Evolutionary conservation across 129 eudicot species (phyloP), one percentile per base, ranked within the genome.

Genomic region (Cynara cardunculus): DNA sequence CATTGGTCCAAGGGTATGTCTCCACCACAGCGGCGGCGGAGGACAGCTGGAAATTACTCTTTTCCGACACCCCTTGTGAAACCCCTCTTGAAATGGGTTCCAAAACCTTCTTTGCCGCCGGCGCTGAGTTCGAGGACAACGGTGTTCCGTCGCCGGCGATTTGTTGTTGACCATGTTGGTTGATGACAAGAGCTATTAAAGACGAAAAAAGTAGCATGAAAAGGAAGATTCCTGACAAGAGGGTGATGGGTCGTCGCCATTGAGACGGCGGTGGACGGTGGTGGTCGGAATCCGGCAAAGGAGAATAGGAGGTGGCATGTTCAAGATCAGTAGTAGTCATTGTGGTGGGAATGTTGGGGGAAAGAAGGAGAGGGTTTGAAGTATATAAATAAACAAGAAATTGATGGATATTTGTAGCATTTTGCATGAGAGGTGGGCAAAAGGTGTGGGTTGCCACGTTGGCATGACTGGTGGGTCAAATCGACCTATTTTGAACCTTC

Each of bases 41-140:
- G 56, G 46, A 21, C 64, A 44, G 65, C 84, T 79, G 85, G 86
- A 84, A 78, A 69, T 82, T 83, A 28, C 37, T 68, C 86, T 92
- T 92, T 69, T 90, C 95, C 80, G 97, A 92, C 81, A 90, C 97
- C 12, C 97, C 96, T 39, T 87, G 86, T 21, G 89, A 25, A 81
- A 78, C 93, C 79, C 97, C 96, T 82, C 96, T 78, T 2, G 97
- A 90, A 71, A 80, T 13, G 84, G 85, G 82, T 28, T 18, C 72
- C 56, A 24, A n/a, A 21, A 27, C 26, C 74, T 16, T 39, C 3
- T 12, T 11, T 39, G 12, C 44, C 69, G 31, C 71, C 28, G 28
- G 41, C 24, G 80, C 72, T 12, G 84, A 25, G 27, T 21, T 39
- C 67, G 76, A 56, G 25, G 80, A 35, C 67, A 27, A 2, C 19